Base-by-base conservation (phyloP, 495 filamentous ascomycete species). In the Penicillium salamii region DNA sequence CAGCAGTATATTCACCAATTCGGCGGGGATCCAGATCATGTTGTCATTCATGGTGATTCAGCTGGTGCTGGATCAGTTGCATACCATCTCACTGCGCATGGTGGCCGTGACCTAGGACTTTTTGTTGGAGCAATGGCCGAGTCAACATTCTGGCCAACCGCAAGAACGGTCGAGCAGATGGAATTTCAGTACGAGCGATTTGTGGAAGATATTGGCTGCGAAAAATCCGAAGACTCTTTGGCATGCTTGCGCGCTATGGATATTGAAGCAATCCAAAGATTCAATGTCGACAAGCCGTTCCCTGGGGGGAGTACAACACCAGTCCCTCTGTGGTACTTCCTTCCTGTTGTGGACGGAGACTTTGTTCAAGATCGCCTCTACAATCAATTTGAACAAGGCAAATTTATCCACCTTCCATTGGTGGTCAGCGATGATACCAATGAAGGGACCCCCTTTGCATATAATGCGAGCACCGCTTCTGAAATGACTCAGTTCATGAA, bases 341-440 rank as follows among this genome's bases (percentile, higher is more conserved):
- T 76, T 15, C 82, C 81, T 2, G 75, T 79, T 2, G 50, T 84
- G 5, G 85, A 88, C 48, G 63, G 75, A 15, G 68, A 72, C 41
- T 68, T 89, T 32, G 61, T 83, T 20, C 63, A 47, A 1, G 75
- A 82, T 48, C 68, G 71, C 18, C 79, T 84, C 0, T 85, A 86
- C 57, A 64, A 56, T 5, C 59, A 73, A 15, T 84, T 82, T 42
- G 57, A 66, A 1, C 46, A 72, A 3, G 83, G 80, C 7, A 63
- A 70, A 1, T 85, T 87, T 57, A 59, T 85, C 53, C 77, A 75
- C 24, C 73, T 89, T 2, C 86, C 86, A 15, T 61, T 79, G 7
- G 77, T 90, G 9, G 79, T 79, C 37, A 84, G 86, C 28, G 78
- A 84, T 52, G 77, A 79, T 50, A 84, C 81, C 20, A 81, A 89